A percentile compares a stretch with the other conserved stretches of the same genome.
phyloP scores from a whole-genome alignment of 108 stramenopile genomes.

The Cyclotella baltica region DNA sequence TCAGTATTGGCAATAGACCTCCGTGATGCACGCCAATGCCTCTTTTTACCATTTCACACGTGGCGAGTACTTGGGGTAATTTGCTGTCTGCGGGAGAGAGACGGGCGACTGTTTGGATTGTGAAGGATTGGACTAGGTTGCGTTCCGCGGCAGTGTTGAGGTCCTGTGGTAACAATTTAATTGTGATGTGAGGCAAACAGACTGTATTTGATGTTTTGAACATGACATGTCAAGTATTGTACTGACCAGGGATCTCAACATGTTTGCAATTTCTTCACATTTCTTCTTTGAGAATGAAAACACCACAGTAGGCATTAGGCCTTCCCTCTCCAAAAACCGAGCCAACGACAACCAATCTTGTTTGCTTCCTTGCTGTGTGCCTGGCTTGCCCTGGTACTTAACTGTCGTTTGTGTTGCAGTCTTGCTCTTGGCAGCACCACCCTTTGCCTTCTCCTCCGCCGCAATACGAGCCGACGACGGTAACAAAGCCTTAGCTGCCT shows the following conservation, averaged over 20 bases:
- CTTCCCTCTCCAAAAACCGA: constrained; percentile 83
- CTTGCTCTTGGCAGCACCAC: constrained; percentile 54
- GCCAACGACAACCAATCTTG: constrained; percentile 86
- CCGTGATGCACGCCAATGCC: constrained; percentile 98
- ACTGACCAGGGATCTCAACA: constrained; percentile 69
- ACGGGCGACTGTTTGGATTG: constrained; percentile 80
- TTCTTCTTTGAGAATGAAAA: constrained; percentile 94
- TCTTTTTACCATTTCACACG: constrained; percentile 87
- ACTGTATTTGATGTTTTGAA: neutral
- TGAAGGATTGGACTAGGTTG: constrained; percentile 73
- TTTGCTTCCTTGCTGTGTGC: constrained; percentile 81
- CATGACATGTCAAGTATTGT: neutral
- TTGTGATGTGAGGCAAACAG: too few relatives aligned
- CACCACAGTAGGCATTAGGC: constrained; percentile 94
- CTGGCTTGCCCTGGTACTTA: constrained; percentile 38
- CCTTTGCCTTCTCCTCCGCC: constrained; percentile 45
- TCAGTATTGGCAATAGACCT: constrained; percentile 96
- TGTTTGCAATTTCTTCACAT: constrained; percentile 94
- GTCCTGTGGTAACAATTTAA: constrained; percentile 31
- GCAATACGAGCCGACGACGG: constrained; percentile 57
- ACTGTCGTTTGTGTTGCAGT: constrained; percentile 21
- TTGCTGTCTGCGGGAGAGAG: constrained; percentile 83
- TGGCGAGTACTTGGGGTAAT: constrained; percentile 92
- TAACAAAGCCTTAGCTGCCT: constrained; percentile 75
- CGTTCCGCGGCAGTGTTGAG: constrained; percentile 89